phyloP scores from a whole-genome alignment of 139 green algal genomes.

The Zygnema circumcarinatum region DNA sequence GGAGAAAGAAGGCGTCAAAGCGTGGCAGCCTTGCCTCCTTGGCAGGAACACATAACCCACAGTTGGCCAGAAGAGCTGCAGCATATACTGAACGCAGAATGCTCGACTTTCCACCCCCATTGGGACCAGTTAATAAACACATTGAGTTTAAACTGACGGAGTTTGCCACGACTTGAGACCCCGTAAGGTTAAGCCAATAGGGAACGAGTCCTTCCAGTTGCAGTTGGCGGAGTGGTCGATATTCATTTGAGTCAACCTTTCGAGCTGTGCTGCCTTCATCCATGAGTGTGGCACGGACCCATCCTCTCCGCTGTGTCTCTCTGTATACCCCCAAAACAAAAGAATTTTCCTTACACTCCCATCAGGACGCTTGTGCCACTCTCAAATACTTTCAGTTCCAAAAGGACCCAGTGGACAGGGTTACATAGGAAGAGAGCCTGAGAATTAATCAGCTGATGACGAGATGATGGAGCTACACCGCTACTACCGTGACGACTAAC shows the following conservation, averaged over 20 bases:
- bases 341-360: too few relatives aligned
- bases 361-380: too few relatives aligned
- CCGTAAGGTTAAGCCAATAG: constrained; percentile 43
- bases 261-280: not conserved
- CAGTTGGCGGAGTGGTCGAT: not conserved
- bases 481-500: too few relatives aligned
- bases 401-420: too few relatives aligned
- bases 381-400: too few relatives aligned
- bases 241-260: not conserved
- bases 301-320: not conserved
- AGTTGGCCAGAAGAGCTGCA: constrained; percentile 78
- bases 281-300: not conserved
- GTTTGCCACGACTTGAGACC: constrained; percentile 17
- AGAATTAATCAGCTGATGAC: too few relatives aligned
- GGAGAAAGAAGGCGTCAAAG: constrained; percentile 82
- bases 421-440: too few relatives aligned
- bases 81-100: constrained; percentile 78
- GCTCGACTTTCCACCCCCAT: constrained; percentile 87
- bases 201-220: constrained; percentile 35
- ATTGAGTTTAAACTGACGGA: constrained; percentile 39
- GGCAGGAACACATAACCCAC: constrained; percentile 79
- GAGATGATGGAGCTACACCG: too few relatives aligned
- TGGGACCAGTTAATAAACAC: constrained; percentile 24
- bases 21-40: constrained; percentile 61
- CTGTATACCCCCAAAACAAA: not conserved